Base-by-base conservation (phyloP, 2,329 filamentous ascomycete genomes). In the Trichoderma sp. region DNA sequence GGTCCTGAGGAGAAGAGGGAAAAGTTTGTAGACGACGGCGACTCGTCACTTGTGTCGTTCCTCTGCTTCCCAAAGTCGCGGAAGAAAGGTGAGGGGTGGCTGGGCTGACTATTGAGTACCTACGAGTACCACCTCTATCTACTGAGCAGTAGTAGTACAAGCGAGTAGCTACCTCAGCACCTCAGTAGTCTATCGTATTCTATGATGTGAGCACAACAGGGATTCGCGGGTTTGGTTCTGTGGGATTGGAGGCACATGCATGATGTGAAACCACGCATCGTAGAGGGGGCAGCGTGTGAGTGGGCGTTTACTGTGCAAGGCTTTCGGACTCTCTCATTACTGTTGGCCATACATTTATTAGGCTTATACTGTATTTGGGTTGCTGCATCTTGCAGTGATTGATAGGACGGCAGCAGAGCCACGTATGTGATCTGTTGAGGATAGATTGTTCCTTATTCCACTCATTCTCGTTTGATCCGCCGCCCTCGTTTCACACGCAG, bases 1-100 rank as follows among this genome's bases (percentile, higher is more conserved):
- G 77, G 78, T 0, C n/a, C 72, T 2, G 72, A 74, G 25, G 78
- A 79, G 64, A 75, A 76, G 72, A 72, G 73, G 17, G 71, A 72
- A 2, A 68, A 67, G 48, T 79, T 77, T 59, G 50, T 69, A 10
- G 71, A 73, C 2, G 69, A 71, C 3, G 74, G 74, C 2, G 74
- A 78, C 22, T 72, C 72, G 61, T 76, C 78, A 1, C 69, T 80
- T 27, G 52, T 78, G 35, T 72, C 73, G 13, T 72, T 74, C 29
- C 63, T 80, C 5, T 78, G 73, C 50, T 54, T 67, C 32, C 19
- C 60, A 10, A 68, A 66, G 61, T 9, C 53, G 7, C 61, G 63
- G 17, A 68, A 67, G 67, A 66, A 29, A 35, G 35, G 34, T 48
- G 61, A 66, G 8, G 61, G 63, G 3, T 65, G 61, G 61, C 52